phyloP scores from a whole-genome alignment of 352 stramenopile genomes.

The Pythium angustatum region DNA sequence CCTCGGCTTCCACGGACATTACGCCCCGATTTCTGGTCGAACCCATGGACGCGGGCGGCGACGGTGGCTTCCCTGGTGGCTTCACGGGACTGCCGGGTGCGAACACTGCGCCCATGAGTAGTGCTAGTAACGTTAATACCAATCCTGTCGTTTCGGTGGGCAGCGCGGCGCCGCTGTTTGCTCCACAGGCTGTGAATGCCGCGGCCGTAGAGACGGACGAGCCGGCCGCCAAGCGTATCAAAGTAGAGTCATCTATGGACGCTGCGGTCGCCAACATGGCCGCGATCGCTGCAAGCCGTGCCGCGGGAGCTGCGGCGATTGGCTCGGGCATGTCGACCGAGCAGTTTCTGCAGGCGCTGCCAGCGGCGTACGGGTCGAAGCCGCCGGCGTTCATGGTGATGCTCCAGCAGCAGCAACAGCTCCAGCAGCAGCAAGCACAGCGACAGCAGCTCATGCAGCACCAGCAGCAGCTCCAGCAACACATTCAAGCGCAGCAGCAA shows the following conservation, averaged over 20 bases:
- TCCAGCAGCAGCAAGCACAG: slow-evolving; percentile 10
- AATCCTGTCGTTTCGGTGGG: slow-evolving; percentile 12
- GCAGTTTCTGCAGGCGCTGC: slow-evolving; percentile 41
- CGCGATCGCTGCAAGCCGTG: slow-evolving; percentile 30
- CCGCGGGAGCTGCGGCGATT: background rate
- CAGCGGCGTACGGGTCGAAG: slow-evolving; percentile 24
- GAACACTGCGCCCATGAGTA: slow-evolving; percentile 16
- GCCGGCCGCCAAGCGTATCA: slow-evolving; percentile 36
- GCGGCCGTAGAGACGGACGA: background rate
- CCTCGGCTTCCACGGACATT: background rate
- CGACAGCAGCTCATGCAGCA: slow-evolving; percentile 6
- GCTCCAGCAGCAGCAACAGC: slow-evolving; percentile 29
- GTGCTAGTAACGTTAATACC: slow-evolving; percentile 28
- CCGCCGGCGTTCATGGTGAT: slow-evolving; percentile 34
- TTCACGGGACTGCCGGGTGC: slow-evolving; percentile 6
- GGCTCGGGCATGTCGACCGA: slow-evolving; percentile 32
- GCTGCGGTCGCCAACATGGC: slow-evolving; percentile 21
- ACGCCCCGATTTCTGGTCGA: no score
- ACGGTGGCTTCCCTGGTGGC: slow-evolving; percentile 16
- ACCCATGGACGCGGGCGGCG: slow-evolving; percentile 8
- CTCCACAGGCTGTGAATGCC: slow-evolving; percentile 3
- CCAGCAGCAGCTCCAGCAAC: slow-evolving; percentile 21
- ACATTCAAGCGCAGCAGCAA: slow-evolving; percentile 26
- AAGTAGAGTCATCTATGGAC: slow-evolving; percentile 25
- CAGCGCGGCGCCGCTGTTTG: background rate